Evolutionary conservation across 1,139 yeast species (phyloP).

Genomic region (Scheffersomyces titani): DNA sequence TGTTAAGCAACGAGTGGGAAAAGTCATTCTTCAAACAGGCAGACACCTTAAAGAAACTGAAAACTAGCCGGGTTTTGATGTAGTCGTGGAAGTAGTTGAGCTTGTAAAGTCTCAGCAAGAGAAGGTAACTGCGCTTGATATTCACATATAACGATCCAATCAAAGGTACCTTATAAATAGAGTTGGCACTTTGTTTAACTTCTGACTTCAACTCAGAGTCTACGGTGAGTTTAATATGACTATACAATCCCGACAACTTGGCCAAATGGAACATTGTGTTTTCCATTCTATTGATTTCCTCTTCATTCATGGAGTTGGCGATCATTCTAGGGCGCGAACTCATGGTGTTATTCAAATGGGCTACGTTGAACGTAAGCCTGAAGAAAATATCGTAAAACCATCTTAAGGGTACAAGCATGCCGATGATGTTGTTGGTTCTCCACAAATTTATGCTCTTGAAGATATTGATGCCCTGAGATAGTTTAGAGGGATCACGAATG

Average conservation of each 20-base stretch:
- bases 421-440: constrained; percentile 34
- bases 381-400: constrained; percentile 40
- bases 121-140: constrained; percentile 10
- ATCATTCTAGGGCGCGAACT: constrained; percentile 36
- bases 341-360: constrained; percentile 40
- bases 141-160: constrained; percentile 9
- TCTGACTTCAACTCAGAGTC: constrained; percentile 1
- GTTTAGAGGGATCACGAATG: constrained; percentile 2
- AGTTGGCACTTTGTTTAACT: constrained; percentile 1
- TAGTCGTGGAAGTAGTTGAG: constrained; percentile 2
- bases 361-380: constrained; percentile 43
- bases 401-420: constrained; percentile 37
- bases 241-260: background rate
- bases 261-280: constrained; percentile 16
- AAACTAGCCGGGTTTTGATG: constrained; percentile 4
- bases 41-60: constrained; percentile 23
- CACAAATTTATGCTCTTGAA: constrained; percentile 29
- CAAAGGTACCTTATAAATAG: constrained; percentile 3
- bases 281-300: constrained; percentile 30
- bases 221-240: background rate
- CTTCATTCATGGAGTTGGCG: constrained; percentile 31
- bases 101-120: background rate
- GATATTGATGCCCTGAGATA: constrained; percentile 2
- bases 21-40: constrained; percentile 42
- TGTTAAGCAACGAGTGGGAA: constrained; percentile 24